Evolutionary conservation across 805 yeast species (phyloP).

Genomic region (Metschnikowia santaceciliae): DNA sequence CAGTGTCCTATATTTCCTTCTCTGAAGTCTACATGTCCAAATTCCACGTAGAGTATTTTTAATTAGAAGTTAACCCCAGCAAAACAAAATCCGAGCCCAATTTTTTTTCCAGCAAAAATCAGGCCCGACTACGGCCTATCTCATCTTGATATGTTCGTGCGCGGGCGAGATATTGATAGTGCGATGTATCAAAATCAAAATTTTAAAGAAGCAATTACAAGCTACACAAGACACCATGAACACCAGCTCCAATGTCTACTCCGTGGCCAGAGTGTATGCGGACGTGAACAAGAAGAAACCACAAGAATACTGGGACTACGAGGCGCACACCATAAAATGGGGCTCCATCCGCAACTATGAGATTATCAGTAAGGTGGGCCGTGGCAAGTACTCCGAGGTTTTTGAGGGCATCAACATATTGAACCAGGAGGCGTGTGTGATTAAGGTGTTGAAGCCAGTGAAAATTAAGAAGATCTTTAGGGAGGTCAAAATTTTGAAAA

Average conservation of each 20-base stretch:
- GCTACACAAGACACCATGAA: not conserved
- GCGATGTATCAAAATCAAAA: slow-evolving; percentile 13
- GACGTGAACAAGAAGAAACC: slow-evolving; percentile 68
- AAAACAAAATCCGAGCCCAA: not conserved
- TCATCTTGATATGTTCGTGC: slow-evolving; percentile 4
- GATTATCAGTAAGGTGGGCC: slow-evolving; percentile 77
- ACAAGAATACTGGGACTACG: slow-evolving; percentile 82
- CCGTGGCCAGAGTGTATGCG: slow-evolving; percentile 58
- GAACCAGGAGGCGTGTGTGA: slow-evolving; percentile 63
- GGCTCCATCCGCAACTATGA: slow-evolving; percentile 55
- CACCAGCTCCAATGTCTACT: slow-evolving; percentile 20
- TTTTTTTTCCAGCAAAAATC: not conserved
- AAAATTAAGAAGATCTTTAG: slow-evolving; percentile 87
- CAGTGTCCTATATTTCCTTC: not conserved
- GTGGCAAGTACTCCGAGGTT: slow-evolving; percentile 95
- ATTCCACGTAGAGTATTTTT: not conserved
- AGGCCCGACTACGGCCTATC: not conserved
- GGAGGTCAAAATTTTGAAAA: slow-evolving; percentile 83
- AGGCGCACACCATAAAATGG: slow-evolving; percentile 47
- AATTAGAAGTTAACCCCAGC: not conserved
- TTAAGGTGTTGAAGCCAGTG: slow-evolving; percentile 89
- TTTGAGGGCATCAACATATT: slow-evolving; percentile 76
- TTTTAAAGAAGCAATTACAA: slow-evolving; percentile 5
- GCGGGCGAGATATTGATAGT: slow-evolving; percentile 8
- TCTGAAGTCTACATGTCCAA: not conserved